Evolutionary conservation across 129 eudicot genomes (phyloP), one percentile per base, ranked within the genome.

Genomic region (Cynara cardunculus): DNA sequence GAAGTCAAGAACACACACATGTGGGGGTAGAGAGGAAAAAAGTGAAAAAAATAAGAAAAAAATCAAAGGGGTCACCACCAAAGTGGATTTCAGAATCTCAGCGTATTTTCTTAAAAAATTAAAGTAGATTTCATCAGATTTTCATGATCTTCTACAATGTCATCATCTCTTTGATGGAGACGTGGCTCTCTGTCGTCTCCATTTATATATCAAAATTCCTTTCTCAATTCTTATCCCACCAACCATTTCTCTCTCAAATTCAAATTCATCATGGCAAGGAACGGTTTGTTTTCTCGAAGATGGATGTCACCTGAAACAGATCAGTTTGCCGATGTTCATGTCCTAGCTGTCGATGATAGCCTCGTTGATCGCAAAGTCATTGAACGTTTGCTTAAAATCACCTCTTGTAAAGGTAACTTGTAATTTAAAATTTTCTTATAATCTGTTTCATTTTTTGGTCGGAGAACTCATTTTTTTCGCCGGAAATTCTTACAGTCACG

Each of bases 1-100:
- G 79, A 81, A 81, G 84, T 73, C 79, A 81, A 75, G 75, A 30
- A 75, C 69, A 75, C 68, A 74, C 66, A 81, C 74, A 81, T 76
- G 82, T 82, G 72, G 76, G 28, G 28, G 67, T 19, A 28, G 61
- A 44, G 69, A 25, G 5, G 25, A 61, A 72, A 71, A 19, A 4
- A 46, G 59, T 59, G 13, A 34, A 12, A 39, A 18, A 27, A 71
- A 11, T 19, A 49, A 71, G 12, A 77, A 32, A 39, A 28, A 82
- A 69, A 75, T 82, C 28, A 68, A 82, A 82, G 75, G 85, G 78
- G 88, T 89, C 89, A 87, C 87, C 82, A 89, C 86, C 94, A 91
- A 93, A 91, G 96, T 91, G 91, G 98, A 93, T 91, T 82, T 93
- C 82, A 87, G 98, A 89, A 93, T 93, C 98, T 88, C 82, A 85